Evolutionary conservation across 805 yeast species (phyloP), one percentile per base, ranked within the genome.

Genomic region (Suhomyces kilbournensis): DNA sequence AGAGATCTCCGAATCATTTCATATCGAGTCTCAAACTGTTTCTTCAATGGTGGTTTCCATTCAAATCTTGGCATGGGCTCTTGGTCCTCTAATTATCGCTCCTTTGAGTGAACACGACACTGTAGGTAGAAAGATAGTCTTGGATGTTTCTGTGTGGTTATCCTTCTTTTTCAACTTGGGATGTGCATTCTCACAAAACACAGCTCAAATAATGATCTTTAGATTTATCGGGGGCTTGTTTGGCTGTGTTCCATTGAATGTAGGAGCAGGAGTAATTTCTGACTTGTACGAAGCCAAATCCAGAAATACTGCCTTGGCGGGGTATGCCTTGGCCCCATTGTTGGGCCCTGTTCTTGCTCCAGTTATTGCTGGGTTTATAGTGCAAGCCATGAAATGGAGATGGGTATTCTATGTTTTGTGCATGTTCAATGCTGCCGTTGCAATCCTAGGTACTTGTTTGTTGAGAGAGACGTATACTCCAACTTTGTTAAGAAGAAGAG

Each of bases 301-400:
- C 32, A 74, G 90, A 48, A 81, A 79, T 48, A 62, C 70, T 35
- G 86, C 87, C 1, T 69, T 84, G 72, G 81, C 86, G 1, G 66
- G 80, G 7, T 84, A 78, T 62, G 77, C 88, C 0, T 70, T 85
- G 15, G 77, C 84, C 2, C 89, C 90, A 2, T 79, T 85, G 51
- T 62, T 85, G 43, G 94, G 93, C 0, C 93, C 94, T 1, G 78
- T 85, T 1, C 60, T 85, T 20, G 84, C 86, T 1, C 87, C 88
- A 0, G 72, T 83, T 2, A 71, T 84, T 12, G 65, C 85, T 3
- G 86, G 88, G 1, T 85, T 76, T 59, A 70, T 83, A 22, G 83
- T 80, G 19, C 74, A 81, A 39, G 64, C 76, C 44, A 62, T 70
- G 20, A 61, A 70, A 40, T 87, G 88, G 84, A 77, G 86, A 64